Evolutionary conservation across 2,329 filamentous ascomycete species (phyloP), one percentile per base, ranked within the genome.

Genomic region (Fusarium guadeloupense): DNA sequence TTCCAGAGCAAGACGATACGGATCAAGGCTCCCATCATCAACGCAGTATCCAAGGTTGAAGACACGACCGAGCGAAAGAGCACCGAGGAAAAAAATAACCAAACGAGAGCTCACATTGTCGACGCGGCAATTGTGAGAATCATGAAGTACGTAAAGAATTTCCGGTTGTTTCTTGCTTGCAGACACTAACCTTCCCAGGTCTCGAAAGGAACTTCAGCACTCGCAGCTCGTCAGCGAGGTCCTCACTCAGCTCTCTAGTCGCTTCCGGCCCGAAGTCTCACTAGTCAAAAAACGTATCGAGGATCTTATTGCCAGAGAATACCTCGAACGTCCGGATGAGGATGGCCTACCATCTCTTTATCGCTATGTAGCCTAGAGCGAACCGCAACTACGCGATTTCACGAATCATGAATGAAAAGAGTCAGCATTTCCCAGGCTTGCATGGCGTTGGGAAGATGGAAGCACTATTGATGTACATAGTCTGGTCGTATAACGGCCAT

Each of bases 11-110:
- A 92, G 72, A 88, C 90, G 43, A 84, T 95, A 70, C 92, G 91
- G 74, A 92, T 97, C 77, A 96, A 96, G 75, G 91, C 95, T 17
- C 92, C 92, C 19, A 89, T 95, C 6, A 90, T 97, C 66, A 90
- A 86, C 43, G 86, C 88, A 1, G 85, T 89, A 16, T 96, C 92
- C 73, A 95, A 92, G 76, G 90, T 96, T 1, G 94, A 98, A 76
- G 92, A 86, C 46, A 80, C 85, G 63, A 80, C 85, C 4, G 87
- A 90, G 75, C 80, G 87, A 41, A 87, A 86, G 74, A 85, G 86
- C 45, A 94, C 91, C 0, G 88, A 93, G 73, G 85, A 88, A 68
- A 90, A 89, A 80, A 92, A 90, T 64, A 85, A 91, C 66, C 87
- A 91, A 72, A 87, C 85, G 19, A 81, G 91, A 61, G 84, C 83